Evolutionary conservation across 23 red algal genomes (phyloP), one percentile per base, ranked within the genome.

Genomic region (Gracilaria domingensis): DNA sequence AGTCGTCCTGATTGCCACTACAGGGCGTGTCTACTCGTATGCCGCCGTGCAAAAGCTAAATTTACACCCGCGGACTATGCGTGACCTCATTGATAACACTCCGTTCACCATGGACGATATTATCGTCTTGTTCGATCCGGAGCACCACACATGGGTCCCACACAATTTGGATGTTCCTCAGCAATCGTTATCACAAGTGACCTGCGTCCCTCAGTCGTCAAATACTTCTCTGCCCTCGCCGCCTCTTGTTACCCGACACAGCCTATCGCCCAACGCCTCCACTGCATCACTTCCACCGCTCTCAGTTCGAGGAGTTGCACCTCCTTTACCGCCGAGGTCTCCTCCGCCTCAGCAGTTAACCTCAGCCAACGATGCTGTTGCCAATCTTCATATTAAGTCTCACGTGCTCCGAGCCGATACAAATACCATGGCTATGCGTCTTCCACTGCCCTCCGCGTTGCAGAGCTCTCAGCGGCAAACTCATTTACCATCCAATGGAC

Each of bases 31-130:
- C 4, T 88, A 76, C 71, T 88, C 84, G 50, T 58, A 88, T 56
- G 48, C 65, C 44, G 84, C 84, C 37, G 49, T 88, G 28, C 84
- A 75, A 24, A 50, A 50, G 58, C 84, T 75, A 32, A 88, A 78
- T 42, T 75, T 75, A 20, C 84, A 78, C 18, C 64, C 84, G 21
- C 29, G 66, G 20, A 70, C 55, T 30, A 53, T 88, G 84, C 66
- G 67, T 29, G 84, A 88, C 53, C 71, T 75, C 32, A 33, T 88
- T 14, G 67, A 74, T 39, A 62, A 62, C 49, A 88, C 67, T 8
- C 84, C 84, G 23, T 88, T 88, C 71, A 56, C 84, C 66, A 32
- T 58, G n/a, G 44, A 72, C 30, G 84, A 88, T 59, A 72, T 88
- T 34, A 78, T 88, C 45, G 84, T 88, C 18, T 36, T 77, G 25